Percentiles rank a stretch among this genome's conserved stretches.
phyloP scores from a whole-genome alignment of 2,329 filamentous ascomycete species.

The Ophiostoma quercus region DNA sequence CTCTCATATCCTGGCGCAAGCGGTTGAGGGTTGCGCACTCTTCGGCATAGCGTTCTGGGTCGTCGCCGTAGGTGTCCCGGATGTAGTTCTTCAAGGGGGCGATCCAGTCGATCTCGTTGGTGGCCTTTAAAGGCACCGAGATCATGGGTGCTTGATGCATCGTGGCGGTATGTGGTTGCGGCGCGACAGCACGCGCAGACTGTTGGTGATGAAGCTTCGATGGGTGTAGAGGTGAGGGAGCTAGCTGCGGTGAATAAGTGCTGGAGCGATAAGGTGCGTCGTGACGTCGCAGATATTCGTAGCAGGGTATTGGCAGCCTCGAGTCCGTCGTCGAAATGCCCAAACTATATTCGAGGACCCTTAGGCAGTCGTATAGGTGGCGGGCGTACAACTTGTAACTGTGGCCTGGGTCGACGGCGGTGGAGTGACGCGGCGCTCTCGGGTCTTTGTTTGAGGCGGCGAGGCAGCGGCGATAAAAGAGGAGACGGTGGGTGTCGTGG shows the following conservation, averaged over 20 bases:
- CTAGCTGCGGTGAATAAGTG: background rate
- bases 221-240: background rate
- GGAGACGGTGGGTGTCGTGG: background rate
- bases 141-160: conserved; percentile 94
- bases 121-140: conserved; percentile 84
- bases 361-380: background rate
- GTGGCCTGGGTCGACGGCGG: background rate
- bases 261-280: background rate
- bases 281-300: background rate
- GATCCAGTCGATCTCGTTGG: conserved; percentile 98
- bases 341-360: background rate
- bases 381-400: background rate
- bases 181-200: background rate
- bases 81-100: conserved; percentile 89
- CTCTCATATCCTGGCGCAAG: conserved; percentile 95
- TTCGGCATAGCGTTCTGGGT: conserved; percentile 90
- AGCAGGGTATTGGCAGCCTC: background rate
- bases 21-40: conserved; percentile 94
- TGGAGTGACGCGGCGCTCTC: conserved; percentile 9
- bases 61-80: conserved; percentile 87
- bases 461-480: background rate
- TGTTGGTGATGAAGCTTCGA: background rate
- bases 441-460: conserved; percentile 12
- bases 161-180: conserved; percentile 25
- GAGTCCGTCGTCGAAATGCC: background rate